Percentiles rank a stretch among this genome's conserved stretches.
Evolutionary conservation across 2,329 filamentous ascomycete species (phyloP).

Genomic region (Plenodomus biglobosus): DNA sequence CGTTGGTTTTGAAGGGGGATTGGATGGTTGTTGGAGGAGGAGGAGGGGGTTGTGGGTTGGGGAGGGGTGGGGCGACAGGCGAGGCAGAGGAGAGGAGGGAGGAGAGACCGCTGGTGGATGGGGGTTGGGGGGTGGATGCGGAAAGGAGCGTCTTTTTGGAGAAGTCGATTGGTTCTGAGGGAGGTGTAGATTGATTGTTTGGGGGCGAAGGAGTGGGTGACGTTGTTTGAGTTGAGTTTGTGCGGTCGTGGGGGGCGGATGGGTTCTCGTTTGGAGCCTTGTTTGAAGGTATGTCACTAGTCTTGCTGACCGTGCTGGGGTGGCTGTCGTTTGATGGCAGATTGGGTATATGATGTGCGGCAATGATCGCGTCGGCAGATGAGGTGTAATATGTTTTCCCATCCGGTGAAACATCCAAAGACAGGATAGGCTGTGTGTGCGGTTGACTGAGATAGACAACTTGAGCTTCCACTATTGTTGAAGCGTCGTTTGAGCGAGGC

Average conservation of each 20-base stretch:
- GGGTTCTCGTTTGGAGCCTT: background rate
- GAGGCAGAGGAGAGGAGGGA: constrained; percentile 25
- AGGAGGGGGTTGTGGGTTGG: constrained; percentile 9
- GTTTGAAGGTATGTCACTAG: too few species aligned
- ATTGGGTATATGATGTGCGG: constrained; percentile 68
- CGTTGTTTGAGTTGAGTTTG: background rate
- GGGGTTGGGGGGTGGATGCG: background rate
- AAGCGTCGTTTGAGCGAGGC: constrained; percentile 30
- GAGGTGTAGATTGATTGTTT: background rate
- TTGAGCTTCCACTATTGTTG: constrained; percentile 42
- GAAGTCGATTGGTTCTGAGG: constrained; percentile 12
- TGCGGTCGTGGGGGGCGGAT: background rate
- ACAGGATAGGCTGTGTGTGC: constrained; percentile 81
- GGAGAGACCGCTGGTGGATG: constrained; percentile 22
- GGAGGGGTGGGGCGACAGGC: constrained; percentile 7
- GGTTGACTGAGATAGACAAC: constrained; percentile 65
- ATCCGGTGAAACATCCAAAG: constrained; percentile 48
- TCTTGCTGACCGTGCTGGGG: too few species aligned
- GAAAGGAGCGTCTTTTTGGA: constrained; percentile 18
- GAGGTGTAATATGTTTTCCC: constrained; percentile 71
- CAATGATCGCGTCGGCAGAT: constrained; percentile 76
- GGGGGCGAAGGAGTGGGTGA: background rate
- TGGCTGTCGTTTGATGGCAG: constrained; percentile 3
- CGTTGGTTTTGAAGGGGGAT: constrained; percentile 60
- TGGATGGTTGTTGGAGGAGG: constrained; percentile 22